A percentile compares a stretch with the other conserved stretches of the same genome.
Conservation (phyloP, 2,329 filamentous ascomycete species). For the Xylariaceae sp. region DNA sequence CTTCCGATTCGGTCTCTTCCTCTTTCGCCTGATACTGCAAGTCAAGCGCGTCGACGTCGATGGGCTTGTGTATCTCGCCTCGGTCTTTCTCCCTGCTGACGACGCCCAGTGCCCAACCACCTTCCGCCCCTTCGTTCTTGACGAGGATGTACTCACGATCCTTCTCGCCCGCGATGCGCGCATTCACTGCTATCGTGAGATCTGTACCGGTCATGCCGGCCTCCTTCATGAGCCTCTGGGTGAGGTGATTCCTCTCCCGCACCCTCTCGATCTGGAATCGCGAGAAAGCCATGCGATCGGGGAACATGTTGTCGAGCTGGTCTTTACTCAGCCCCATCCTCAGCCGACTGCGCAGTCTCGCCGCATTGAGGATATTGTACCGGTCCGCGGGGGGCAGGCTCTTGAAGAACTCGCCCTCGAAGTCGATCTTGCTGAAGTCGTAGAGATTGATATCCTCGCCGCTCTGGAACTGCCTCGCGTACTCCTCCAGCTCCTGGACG, state of each 20-base stretch:
- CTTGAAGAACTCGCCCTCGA: conserved; percentile 90
- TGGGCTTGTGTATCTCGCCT: conserved; percentile 78
- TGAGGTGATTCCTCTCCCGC: conserved; percentile 85
- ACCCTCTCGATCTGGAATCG: conserved; percentile 95
- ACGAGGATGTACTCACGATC: conserved; percentile 93
- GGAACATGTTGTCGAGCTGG: conserved; percentile 93
- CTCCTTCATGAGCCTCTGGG: conserved; percentile 89
- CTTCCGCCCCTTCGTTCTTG: conserved; percentile 90
- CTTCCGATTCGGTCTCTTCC: conserved; percentile 54
- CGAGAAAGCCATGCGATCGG: conserved; percentile 94
- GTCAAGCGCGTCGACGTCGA: conserved; percentile 73
- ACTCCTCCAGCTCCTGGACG: conserved; percentile 86
- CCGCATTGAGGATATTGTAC: conserved; percentile 96
- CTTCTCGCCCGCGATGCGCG: conserved; percentile 74
- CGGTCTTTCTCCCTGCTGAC: conserved; percentile 79
- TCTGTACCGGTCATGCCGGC: conserved; percentile 82
- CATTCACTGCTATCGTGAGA: conserved; percentile 58
- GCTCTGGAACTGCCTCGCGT: conserved; percentile 84
- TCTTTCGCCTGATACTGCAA: conserved; percentile 52
- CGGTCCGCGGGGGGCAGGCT: conserved; percentile 84
- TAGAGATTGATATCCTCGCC: conserved; percentile 90
- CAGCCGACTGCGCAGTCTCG: conserved; percentile 76
- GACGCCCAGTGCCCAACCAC: conserved; percentile 92
- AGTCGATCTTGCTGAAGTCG: conserved; percentile 98
- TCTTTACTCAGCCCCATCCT: conserved; percentile 97